phyloP scores from a whole-genome alignment of 164 flowering plant species.

The Tetracentron sinense region DNA sequence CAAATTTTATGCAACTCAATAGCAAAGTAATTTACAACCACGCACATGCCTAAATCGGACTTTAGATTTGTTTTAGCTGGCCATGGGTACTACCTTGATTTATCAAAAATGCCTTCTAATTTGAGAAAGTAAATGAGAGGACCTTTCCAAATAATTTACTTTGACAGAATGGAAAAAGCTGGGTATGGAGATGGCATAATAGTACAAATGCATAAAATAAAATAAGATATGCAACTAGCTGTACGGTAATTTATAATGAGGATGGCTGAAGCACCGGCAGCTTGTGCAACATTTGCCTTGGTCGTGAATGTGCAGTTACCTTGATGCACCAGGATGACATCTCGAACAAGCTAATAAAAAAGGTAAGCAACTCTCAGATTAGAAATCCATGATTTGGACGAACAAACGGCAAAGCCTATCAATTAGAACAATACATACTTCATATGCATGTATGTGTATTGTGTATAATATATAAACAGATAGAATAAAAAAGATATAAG shows the following conservation, averaged over 20 bases:
- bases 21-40: no score
- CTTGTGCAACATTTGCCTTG: conserved; percentile 80
- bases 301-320: conserved; percentile 84
- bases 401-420: background rate
- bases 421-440: background rate
- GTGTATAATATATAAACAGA: background rate
- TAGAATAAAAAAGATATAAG: background rate
- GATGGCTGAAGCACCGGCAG: conserved; percentile 84
- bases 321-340: conserved; percentile 79
- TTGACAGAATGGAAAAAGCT: no score
- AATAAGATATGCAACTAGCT: conserved; percentile 40
- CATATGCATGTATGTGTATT: background rate
- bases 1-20: no score
- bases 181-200: background rate
- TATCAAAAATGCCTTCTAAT: no score
- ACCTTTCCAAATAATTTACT: no score
- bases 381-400: background rate
- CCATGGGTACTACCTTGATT: no score
- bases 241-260: conserved; percentile 71
- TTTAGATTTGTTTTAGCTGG: no score
- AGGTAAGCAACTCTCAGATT: conserved; percentile 1
- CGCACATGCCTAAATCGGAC: no score
- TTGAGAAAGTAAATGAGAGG: no score
- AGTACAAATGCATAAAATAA: background rate
- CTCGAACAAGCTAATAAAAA: conserved; percentile 53